Conservation (phyloP, 2,329 filamentous ascomycete species). For the Claviceps sp. region DNA sequence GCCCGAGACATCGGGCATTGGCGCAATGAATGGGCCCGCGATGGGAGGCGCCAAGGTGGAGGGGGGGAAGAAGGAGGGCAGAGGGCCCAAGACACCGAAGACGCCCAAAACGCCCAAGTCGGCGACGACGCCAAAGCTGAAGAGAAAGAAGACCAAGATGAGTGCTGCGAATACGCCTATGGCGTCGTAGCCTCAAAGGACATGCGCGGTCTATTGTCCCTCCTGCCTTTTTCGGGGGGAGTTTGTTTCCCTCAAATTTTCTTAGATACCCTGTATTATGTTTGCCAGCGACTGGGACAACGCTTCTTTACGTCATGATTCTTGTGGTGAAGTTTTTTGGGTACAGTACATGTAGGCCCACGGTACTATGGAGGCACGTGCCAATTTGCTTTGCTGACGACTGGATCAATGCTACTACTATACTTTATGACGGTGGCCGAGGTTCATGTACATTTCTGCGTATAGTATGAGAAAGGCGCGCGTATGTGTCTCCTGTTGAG, state of each 20-base stretch:
- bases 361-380: no score
- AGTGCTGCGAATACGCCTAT: slow-evolving; percentile 20
- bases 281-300: neutral
- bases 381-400: neutral
- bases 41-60: slow-evolving; percentile 27
- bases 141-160: slow-evolving; percentile 35
- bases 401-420: neutral
- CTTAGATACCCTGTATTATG: neutral
- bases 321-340: no score
- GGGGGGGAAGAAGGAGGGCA: slow-evolving; percentile 32
- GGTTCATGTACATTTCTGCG: neutral
- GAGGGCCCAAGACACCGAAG: slow-evolving; percentile 30
- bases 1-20: slow-evolving; percentile 17
- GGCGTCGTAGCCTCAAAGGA: slow-evolving; percentile 9
- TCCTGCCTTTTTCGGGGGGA: no score
- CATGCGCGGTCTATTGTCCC: neutral
- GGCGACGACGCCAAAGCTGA: slow-evolving; percentile 27
- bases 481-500: no score
- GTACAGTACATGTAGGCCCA: no score
- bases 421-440: neutral
- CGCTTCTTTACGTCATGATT: no score
- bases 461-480: neutral
- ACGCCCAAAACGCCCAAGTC: slow-evolving; percentile 30
- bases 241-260: neutral
- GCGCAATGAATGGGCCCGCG: slow-evolving; percentile 20